A percentile compares a stretch with the other conserved stretches of the same genome.
Conservation (phyloP, 306 rosid genomes). For the Lathyrus sativus region DNA sequence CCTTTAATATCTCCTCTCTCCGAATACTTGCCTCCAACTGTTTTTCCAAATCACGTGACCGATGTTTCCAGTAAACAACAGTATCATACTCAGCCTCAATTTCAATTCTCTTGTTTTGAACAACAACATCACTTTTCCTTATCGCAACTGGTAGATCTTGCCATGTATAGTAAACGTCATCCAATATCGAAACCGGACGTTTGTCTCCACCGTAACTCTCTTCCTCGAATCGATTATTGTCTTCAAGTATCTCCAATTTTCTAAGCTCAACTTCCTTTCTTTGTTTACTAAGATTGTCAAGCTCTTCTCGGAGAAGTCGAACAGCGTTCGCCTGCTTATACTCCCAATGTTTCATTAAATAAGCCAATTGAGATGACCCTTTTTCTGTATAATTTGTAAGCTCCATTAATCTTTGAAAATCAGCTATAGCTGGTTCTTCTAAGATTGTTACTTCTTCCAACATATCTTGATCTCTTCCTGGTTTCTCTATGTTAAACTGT, state of each 20-base stretch:
- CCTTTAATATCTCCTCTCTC: constrained; percentile 71
- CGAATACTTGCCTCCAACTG: constrained; percentile 68
- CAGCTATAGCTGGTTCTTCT: constrained; percentile 80
- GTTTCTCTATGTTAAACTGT: constrained; percentile 86
- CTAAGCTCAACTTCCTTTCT: constrained; percentile 79
- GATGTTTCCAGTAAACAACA: constrained; percentile 78
- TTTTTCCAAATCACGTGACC: constrained; percentile 62
- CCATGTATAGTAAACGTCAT: constrained; percentile 85
- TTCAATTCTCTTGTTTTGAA: constrained; percentile 71
- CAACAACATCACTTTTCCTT: constrained; percentile 62
- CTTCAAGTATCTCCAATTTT: constrained; percentile 83
- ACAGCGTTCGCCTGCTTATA: constrained; percentile 88
- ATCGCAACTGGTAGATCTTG: constrained; percentile 57
- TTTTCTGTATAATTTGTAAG: constrained; percentile 77
- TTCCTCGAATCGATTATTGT: constrained; percentile 69
- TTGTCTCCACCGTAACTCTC: constrained; percentile 72
- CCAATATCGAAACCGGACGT: constrained; percentile 84
- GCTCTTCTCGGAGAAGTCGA: constrained; percentile 84
- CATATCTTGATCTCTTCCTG: constrained; percentile 91
- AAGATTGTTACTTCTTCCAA: constrained; percentile 73
- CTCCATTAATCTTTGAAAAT: constrained; percentile 83
- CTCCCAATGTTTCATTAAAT: constrained; percentile 85
- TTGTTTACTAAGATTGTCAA: constrained; percentile 77
- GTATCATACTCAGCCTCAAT: constrained; percentile 82
- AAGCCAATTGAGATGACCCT: constrained; percentile 83